phyloP scores from a whole-genome alignment of 805 yeast species.

The Zygosaccharomyces bisporus region DNA sequence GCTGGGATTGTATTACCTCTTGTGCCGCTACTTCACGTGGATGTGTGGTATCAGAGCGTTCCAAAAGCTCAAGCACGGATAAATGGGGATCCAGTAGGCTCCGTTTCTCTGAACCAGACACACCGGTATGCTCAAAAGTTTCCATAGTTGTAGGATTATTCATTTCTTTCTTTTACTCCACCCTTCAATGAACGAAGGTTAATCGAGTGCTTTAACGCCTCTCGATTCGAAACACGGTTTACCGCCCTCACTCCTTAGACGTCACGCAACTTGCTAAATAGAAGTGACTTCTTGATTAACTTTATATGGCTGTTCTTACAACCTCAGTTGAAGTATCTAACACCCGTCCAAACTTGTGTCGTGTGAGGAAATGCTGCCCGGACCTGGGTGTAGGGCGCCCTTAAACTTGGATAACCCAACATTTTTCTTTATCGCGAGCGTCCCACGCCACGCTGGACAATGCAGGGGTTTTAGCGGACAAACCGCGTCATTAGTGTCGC shows the following conservation, averaged over 20 bases:
- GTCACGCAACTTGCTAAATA: background rate
- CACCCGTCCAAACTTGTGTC: background rate
- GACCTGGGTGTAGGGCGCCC: constrained; percentile 8
- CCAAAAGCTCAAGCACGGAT: constrained; percentile 29
- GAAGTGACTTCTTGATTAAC: background rate
- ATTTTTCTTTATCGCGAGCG: constrained; percentile 1
- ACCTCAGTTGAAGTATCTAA: background rate
- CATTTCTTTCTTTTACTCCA: background rate
- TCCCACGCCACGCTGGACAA: constrained; percentile 3
- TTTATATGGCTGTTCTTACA: background rate
- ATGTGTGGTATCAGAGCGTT: constrained; percentile 11
- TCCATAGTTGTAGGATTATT: background rate
- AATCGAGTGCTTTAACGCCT: constrained; percentile 5
- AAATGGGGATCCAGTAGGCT: constrained; percentile 33
- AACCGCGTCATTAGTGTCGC: constrained; percentile 1
- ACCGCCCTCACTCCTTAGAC: background rate
- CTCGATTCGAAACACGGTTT: constrained; percentile 4
- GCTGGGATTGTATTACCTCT: background rate
- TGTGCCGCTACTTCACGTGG: background rate
- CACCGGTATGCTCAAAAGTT: background rate
- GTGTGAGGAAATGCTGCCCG: background rate
- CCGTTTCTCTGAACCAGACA: constrained; percentile 9
- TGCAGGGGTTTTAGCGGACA: constrained; percentile 3
- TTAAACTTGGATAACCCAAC: constrained; percentile 6
- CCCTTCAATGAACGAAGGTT: background rate